Percentiles rank a stretch among this genome's conserved stretches.
Evolutionary conservation across 208 protist genomes (phyloP).

Genomic region (Leishmania turanica): DNA sequence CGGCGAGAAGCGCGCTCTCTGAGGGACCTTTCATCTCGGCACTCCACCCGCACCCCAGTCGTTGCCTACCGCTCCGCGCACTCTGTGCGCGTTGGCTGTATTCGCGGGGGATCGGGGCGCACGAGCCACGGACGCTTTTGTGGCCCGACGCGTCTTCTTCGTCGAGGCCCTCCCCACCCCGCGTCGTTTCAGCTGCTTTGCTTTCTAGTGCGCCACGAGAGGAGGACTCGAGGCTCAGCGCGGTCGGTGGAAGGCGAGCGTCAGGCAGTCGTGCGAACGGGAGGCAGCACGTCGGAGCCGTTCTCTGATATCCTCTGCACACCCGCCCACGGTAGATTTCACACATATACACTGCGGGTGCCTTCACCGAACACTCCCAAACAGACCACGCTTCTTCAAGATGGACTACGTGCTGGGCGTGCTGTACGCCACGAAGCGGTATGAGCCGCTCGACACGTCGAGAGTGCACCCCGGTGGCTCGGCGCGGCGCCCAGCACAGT

Average conservation of each 20-base stretch:
- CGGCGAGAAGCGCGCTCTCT: neutral
- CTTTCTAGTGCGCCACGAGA: neutral
- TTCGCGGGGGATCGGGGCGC: neutral
- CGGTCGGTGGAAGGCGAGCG: neutral
- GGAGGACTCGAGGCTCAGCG: neutral
- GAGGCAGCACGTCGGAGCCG: neutral
- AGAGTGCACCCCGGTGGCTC: neutral
- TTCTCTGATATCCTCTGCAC: neutral
- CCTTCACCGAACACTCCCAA: neutral
- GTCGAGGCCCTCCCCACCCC: neutral
- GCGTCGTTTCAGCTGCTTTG: neutral
- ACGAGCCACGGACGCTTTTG: neutral
- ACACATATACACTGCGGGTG: neutral
- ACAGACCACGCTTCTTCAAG: neutral
- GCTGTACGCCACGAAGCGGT: constrained; percentile 43
- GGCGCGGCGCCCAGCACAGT: neutral
- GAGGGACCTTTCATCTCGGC: neutral
- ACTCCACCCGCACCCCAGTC: no score
- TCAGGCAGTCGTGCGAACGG: neutral
- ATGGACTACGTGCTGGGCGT: constrained; percentile 55
- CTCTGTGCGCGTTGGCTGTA: neutral
- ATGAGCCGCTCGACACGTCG: constrained; percentile 36
- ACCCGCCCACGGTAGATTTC: neutral
- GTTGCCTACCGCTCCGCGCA: neutral
- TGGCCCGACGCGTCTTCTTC: neutral